Base-by-base conservation (phyloP, 805 yeast species). In the Maudiozyma barnettii region DNA sequence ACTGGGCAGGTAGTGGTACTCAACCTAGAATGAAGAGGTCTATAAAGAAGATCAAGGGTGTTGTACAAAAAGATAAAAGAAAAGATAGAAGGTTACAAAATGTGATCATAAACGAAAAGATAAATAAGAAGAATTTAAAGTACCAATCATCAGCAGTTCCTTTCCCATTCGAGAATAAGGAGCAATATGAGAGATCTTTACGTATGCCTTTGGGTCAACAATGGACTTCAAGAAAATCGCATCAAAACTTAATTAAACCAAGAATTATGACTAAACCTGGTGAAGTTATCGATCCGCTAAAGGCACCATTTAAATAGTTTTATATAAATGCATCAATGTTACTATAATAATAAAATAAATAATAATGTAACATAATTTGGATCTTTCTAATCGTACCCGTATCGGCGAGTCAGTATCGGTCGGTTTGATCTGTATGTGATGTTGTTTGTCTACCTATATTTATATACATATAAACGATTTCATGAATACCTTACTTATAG, bases 201-300 rank as follows among this genome's bases (percentile, higher is more conserved):
- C 78, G 95, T 61, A 83, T 88, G 88, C 97, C 98, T n/a, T 72
- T 93, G 51, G 98, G 98, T 22, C 95, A 86, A 65, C 96, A 93
- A 67, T 93, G 98, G 98, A 81, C 91, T 8, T 78, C 95, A 6
- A 80, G 87, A 61, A 83, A 80, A 46, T 80, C 95, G 3, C 93
- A 85, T 70, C 95, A 89, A 70, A 79, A 79, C 61, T 71, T 87
- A 55, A 87, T 93, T 44, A 89, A 85, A 79, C 98, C 99, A 39
- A 76, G 85, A 58, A 82, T 93, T 38, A 74, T 86, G 51, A 82
- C 86, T 43, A 90, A 88, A 66, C 86, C 86, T 53, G 96, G 98
- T 58, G 75, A 78, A 50, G 89, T 90, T 43, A 86, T 93, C 55
- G 95, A 89, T 66, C 99, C 99, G 18, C 67, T 93, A 57, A 84